Evolutionary conservation across 2,329 filamentous ascomycete species (phyloP), one percentile per base, ranked within the genome.

Genomic region (Phialocephala sp.): DNA sequence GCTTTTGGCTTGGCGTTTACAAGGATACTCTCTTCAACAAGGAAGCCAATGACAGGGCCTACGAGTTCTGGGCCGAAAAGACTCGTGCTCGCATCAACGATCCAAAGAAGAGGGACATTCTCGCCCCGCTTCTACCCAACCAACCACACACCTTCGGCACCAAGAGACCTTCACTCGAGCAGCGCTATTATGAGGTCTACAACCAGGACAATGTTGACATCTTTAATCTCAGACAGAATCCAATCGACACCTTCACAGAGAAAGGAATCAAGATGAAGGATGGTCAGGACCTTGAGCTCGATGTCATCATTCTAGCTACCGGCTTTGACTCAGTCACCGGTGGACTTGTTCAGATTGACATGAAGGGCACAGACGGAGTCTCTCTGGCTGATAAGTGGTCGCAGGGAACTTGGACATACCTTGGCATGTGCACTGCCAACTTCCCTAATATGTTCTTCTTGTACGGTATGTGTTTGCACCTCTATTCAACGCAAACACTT

Each of bases 361-460:
- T 79, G 11, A 70, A 71, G 1, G 76, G 75, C 1, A 70, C 61
- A 2, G 66, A 76, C 11, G 77, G 75, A 0, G 36, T 73, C 0
- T 71, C 68, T 3, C 66, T 80, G n/a, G 66, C 67, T 11, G 74
- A 80, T 2, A 69, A 72, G 4, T 80, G 77, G 77, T 64, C 69
- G 8, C 60, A 76, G 2, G 76, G 76, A 4, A 73, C 75, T 4
- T 68, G 63, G 36, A 78, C 78, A 0, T 71, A 74, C 5, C 68
- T 84, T 1, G 83, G 82, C 0, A 76, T 80, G 14, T 77, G 78
- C 0, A 76, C 80, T 18, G 69, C 76, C 12, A 77, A 77, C 3
- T 83, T 81, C 67, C 81, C 82, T 0, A 85, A 85, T 60, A 77
- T 84, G 74, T 83, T 84, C 75, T 80, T 81, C 64, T 72, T 75